These are phyloP conservation scores for Allantophomopsis cytisporea DNA, from an alignment of 2,329 filamentous ascomycete species.

Conservation along the genomic window DNA sequence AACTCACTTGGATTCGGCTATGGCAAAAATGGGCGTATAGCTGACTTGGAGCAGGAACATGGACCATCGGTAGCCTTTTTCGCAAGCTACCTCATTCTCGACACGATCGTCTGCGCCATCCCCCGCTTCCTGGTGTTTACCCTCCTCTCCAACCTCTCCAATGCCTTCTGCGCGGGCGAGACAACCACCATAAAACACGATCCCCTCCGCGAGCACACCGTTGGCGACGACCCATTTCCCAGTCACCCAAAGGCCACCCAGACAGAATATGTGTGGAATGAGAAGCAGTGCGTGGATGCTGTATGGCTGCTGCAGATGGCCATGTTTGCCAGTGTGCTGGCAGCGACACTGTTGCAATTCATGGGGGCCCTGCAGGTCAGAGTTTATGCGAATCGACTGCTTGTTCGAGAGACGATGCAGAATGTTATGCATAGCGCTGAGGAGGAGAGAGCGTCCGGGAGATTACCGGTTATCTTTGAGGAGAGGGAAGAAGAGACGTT, in stretches of 20 bases:
- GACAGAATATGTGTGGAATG: slow-evolving; percentile 2
- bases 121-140: slow-evolving; percentile 14
- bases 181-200: background rate
- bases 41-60: slow-evolving; percentile 10
- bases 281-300: slow-evolving; percentile 8
- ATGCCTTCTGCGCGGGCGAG: slow-evolving; percentile 5
- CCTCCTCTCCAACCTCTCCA: slow-evolving; percentile 9
- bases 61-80: slow-evolving; percentile 14
- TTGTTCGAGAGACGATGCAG: slow-evolving; percentile 6
- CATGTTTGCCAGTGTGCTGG: slow-evolving; percentile 10
- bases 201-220: background rate
- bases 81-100: slow-evolving; percentile 17
- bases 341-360: slow-evolving; percentile 12
- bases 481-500: background rate
- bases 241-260: background rate
- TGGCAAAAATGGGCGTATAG: background rate
- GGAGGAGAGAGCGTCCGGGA: background rate
- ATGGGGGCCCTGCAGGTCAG: slow-evolving; percentile 15
- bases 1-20: background rate
- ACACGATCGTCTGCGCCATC: slow-evolving; percentile 14
- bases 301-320: slow-evolving; percentile 9
- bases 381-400: slow-evolving; percentile 12
- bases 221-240: background rate
- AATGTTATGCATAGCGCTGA: slow-evolving; percentile 3
- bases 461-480: background rate